A percentile compares a stretch with the other conserved stretches of the same genome.
Evolutionary conservation across 306 rosid species (phyloP).

Genomic region (Dalbergia oliveri): DNA sequence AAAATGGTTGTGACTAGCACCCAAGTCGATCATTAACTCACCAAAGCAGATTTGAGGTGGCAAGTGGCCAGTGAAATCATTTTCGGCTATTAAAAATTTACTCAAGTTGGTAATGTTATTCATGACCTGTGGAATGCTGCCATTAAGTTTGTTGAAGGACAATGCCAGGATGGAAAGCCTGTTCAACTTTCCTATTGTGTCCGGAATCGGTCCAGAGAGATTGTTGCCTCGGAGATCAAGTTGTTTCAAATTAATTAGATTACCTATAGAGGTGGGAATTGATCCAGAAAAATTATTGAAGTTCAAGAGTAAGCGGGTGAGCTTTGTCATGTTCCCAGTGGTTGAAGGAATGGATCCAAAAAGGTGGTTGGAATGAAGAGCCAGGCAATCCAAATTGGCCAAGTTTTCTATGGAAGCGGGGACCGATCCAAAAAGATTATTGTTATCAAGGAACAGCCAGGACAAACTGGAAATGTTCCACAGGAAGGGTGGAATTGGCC

Average conservation of each 20-base stretch:
- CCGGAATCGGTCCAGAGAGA: conserved; percentile 2
- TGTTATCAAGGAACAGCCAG: too few relatives aligned
- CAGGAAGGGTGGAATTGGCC: too few relatives aligned
- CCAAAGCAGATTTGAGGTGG: too few relatives aligned
- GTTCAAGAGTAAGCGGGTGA: rapidly evolving
- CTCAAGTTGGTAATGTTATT: neutral
- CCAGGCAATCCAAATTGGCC: neutral
- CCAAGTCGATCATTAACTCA: too few relatives aligned
- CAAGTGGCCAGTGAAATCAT: conserved; percentile 44
- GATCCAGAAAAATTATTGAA: conserved; percentile 30
- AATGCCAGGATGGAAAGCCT: neutral
- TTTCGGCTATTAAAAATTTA: neutral
- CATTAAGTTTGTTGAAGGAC: neutral
- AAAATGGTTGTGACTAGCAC: too few relatives aligned
- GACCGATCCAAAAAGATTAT: too few relatives aligned
- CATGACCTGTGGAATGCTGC: neutral
- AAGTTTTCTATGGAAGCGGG: too few relatives aligned
- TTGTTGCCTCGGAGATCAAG: neutral
- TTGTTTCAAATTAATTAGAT: neutral
- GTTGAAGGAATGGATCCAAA: conserved; percentile 15
- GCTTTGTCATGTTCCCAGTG: too few relatives aligned
- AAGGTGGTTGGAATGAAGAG: neutral
- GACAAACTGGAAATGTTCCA: too few relatives aligned
- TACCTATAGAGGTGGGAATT: conserved; percentile 39
- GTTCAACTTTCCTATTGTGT: conserved; percentile 5